Evolutionary conservation across 306 rosid species (phyloP), one percentile per base, ranked within the genome.

Genomic region (Cicer cuneatum): DNA sequence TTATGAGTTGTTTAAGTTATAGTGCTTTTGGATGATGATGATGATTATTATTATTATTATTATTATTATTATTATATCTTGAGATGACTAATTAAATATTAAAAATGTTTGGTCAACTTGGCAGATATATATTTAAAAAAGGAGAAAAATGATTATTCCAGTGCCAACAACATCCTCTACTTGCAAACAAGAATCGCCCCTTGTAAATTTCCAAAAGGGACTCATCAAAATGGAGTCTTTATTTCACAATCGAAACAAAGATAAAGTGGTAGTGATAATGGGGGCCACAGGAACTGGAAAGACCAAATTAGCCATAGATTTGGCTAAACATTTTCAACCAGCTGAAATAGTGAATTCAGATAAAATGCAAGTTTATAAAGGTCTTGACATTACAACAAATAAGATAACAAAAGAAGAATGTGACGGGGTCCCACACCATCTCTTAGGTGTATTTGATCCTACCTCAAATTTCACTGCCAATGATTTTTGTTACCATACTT

Each of bases 251-350:
- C 52, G 61, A 2, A 78, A 45, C 5, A 75, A 84, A 71, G 89
- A 85, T 2, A 92, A 90, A 82, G 92, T 85, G 7, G 84, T 90
- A 1, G 75, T 92, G 11, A 86, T 92, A 48, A 78, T 92, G 80
- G 97, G 97, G 5, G 93, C 97, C 61, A 92, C 97, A 21, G 97
- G 93, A 1, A 85, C 96, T 0, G 97, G 97, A 3, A 92, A 92
- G 78, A 88, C 97, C 51, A 78, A 86, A 56, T 82, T 92, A 2
- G 96, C 97, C 46, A 81, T 92, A 39, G 93, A 92, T 79, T 77
- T 92, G 35, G 96, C 97, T 38, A 73, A 85, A 11, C 86, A 76
- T 40, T 83, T 84, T 9, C 81, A 76, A 0, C 83, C 88, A 5
- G 90, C 92, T 0, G 97, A 92, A 80, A 81, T 92, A 18, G 83